Evolutionary conservation across 192 early-diverging fungal genomes (phyloP), one percentile per base, ranked within the genome.

Genomic region (Rhizoclosmatium sp.): DNA sequence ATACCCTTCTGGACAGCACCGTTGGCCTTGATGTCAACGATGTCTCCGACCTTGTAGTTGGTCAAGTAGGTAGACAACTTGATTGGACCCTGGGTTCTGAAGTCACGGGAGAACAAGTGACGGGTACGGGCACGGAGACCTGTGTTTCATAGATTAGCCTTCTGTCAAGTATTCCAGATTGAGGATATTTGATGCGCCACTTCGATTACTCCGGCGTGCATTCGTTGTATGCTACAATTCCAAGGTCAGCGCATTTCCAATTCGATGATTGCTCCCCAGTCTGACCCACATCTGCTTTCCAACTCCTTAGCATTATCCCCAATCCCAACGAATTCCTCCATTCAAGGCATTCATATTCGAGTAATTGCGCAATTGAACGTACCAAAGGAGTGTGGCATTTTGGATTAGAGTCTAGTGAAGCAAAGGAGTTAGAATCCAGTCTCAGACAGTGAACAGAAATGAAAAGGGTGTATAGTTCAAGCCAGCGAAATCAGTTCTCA

Each of bases 21-120:
- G 90, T 98, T 96, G 76, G 94, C 97, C 93, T 97, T 97, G 90
- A 99, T 96, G 89, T 99, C 97, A 76, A 99, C 97, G 78, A 99
- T 97, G 86, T 99, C 98, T 69, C 98, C 98, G 68, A 97, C 94
- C 92, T 97, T 97, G 95, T 97, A 99, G 86, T 87, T 94, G 91
- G 95, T 96, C 83, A 99, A 85, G 93, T 98, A 99, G 87, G 96
- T 99, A 83, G 96, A 97, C 82, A 98, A 90, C 82, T 90, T 90
- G 86, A 98, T 92, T 77, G 92, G 86, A 82, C 98, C 98, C 87
- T 95, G 92, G 81, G 94, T 92, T 78, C 98, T 93, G 94, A 99
- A 99, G 85, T 96, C 93, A 83, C 95, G 94, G 75, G 95, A 86
- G 86, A 98, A 99, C 91, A 99, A 93, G 93, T 98, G 92, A 87